Evolutionary conservation across 169 alveolate species (phyloP), one percentile per base, ranked within the genome.

Genomic region (Cryptosporidium meleagridis): DNA sequence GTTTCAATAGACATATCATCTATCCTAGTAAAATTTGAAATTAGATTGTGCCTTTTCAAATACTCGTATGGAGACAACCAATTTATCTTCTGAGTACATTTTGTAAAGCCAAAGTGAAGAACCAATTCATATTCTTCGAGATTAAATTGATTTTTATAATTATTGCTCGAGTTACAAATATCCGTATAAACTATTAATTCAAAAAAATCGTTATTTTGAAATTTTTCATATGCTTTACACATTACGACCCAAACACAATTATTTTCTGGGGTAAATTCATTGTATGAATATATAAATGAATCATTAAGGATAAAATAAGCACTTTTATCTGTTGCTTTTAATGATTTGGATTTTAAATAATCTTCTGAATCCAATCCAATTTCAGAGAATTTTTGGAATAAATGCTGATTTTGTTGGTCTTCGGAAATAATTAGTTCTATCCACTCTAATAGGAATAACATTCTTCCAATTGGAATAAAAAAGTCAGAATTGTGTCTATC

Each of bases 71-170:
- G 89, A 61, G 89, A 80, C 14, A 21, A 9, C 89, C 89, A 80
- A 5, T 44, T 61, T 4, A 59, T 80, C 3, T 80, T 5, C 8
- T 80, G 44, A 1, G 35, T 37, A 23, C 75, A 37, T 31, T 65
- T 80, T 14, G 75, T 59, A 80, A 80, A 67, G 7, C 89, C 89
- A 41, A 80, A 80, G 62, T 80, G 89, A 31, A 80, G 68, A 18
- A 44, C 44, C 37, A 80, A 29, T 41, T 80, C 89, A 37, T 21
- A 80, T 26, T 80, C 75, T 31, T 65, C 35, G 39, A 5, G 9
- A 10, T 0, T n/a, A 53, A 51, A 21, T 48, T 67, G 3, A 41
- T n/a, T 80, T 62, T 80, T 16, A n/a, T 10, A 31, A 23, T 26
- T 18, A 53, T 23, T 6, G 23, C 23, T 48, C 9, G n/a, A 16